Evolutionary conservation across 495 filamentous ascomycete genomes (phyloP).

Genomic region (Poronia punctata): DNA sequence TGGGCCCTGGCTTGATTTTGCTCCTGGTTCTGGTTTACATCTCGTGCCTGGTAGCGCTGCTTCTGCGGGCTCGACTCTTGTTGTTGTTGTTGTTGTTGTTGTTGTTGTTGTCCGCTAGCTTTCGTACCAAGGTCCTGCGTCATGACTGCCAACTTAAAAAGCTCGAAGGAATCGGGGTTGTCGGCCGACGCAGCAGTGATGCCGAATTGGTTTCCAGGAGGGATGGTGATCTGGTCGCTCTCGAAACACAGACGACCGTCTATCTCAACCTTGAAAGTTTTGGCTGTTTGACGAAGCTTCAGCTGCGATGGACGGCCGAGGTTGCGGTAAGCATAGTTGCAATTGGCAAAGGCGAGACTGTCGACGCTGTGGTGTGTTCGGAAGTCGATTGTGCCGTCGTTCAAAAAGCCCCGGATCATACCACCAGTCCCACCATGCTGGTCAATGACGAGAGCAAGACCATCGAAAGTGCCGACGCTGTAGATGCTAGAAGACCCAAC

Average conservation of each 20-base stretch:
- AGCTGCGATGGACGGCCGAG: conserved; percentile 74
- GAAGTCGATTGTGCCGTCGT: conserved; percentile 81
- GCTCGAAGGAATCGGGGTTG: conserved; percentile 87
- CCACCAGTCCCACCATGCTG: conserved; percentile 76
- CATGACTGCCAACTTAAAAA: conserved; percentile 76
- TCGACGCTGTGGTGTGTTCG: conserved; percentile 72
- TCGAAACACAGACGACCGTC: conserved; percentile 82
- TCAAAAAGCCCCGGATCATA: conserved; percentile 83
- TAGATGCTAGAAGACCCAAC: conserved; percentile 73
- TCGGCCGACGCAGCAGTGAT: conserved; percentile 83
- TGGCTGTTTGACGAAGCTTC: conserved; percentile 59
- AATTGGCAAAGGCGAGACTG: conserved; percentile 86
- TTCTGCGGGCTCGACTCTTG: too few relatives aligned
- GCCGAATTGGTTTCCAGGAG: conserved; percentile 77
- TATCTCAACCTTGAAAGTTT: conserved; percentile 67
- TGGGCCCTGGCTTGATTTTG: conserved; percentile 18
- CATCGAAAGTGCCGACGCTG: conserved; percentile 75
- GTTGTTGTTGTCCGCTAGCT: conserved; percentile 28
- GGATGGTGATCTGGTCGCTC: conserved; percentile 68
- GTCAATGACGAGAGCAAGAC: conserved; percentile 79
- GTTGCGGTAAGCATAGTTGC: conserved; percentile 86
- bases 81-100: conserved; percentile 24
- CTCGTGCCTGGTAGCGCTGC: too few relatives aligned
- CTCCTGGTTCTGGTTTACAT: too few relatives aligned
- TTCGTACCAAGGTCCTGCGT: conserved; percentile 35